These are phyloP conservation scores for Huiozyma naganishii DNA, from an alignment of 805 yeast species.

Conservation along the genomic window DNA sequence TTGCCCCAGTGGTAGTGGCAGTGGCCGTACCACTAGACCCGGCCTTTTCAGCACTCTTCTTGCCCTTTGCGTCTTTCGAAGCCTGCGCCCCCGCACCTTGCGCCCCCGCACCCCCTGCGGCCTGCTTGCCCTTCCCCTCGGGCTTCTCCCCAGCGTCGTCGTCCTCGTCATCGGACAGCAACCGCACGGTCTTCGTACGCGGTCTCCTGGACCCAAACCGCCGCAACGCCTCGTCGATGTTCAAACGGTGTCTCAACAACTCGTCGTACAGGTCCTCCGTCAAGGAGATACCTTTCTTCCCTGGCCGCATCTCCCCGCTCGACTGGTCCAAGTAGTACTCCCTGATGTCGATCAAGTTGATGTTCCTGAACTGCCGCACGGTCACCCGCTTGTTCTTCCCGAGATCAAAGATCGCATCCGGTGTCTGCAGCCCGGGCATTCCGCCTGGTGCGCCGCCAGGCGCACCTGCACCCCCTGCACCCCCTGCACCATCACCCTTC, in stretches of 20 bases:
- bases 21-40: background rate
- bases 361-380: slow-evolving; percentile 60
- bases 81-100: background rate
- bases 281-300: slow-evolving; percentile 48
- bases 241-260: slow-evolving; percentile 25
- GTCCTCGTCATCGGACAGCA: slow-evolving; percentile 24
- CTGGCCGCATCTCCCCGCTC: slow-evolving; percentile 59
- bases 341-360: slow-evolving; percentile 67
- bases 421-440: slow-evolving; percentile 10
- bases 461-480: slow-evolving; percentile 1
- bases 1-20: slow-evolving; percentile 1
- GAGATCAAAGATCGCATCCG: slow-evolving; percentile 31
- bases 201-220: slow-evolving; percentile 28
- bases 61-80: background rate
- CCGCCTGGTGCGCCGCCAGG: slow-evolving; percentile 1
- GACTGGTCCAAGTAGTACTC: slow-evolving; percentile 61
- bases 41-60: background rate
- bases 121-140: slow-evolving; percentile 2
- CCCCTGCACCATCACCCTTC: slow-evolving; percentile 2
- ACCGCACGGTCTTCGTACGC: slow-evolving; percentile 21
- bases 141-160: slow-evolving; percentile 6
- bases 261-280: slow-evolving; percentile 30
- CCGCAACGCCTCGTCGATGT: slow-evolving; percentile 29
- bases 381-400: slow-evolving; percentile 60
- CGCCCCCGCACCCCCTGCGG: background rate